Percentiles rank a stretch among this genome's conserved stretches.
phyloP scores from a whole-genome alignment of 2,329 filamentous ascomycete species.

The Colletotrichum sp. region DNA sequence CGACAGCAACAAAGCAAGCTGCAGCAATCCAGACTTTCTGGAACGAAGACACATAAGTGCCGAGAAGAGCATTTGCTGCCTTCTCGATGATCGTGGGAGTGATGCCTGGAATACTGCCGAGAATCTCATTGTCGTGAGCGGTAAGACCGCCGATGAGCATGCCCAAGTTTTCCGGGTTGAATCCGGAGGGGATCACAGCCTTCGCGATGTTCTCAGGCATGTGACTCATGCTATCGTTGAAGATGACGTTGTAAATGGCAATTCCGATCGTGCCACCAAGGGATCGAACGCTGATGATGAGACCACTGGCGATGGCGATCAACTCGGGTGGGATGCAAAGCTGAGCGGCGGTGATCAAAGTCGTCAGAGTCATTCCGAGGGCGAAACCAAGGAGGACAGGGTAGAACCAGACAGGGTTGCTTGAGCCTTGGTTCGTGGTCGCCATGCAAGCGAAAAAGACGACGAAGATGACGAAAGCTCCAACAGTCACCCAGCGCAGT shows the following conservation, averaged over 20 bases:
- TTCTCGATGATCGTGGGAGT: slow-evolving; percentile 32
- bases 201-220: slow-evolving; percentile 33
- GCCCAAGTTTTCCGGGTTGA: slow-evolving; percentile 25
- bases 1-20: slow-evolving; percentile 30
- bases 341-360: slow-evolving; percentile 41
- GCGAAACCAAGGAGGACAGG: slow-evolving; percentile 38
- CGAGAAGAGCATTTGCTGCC: slow-evolving; percentile 26
- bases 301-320: slow-evolving; percentile 40
- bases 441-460: slow-evolving; percentile 41
- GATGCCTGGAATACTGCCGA: slow-evolving; percentile 31
- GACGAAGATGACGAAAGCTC: slow-evolving; percentile 30
- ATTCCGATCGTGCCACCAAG: slow-evolving; percentile 42
- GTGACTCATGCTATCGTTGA: slow-evolving; percentile 31
- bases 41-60: slow-evolving; percentile 34
- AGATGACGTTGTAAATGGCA: slow-evolving; percentile 39
- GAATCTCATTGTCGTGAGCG: slow-evolving; percentile 27
- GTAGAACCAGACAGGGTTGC: slow-evolving; percentile 38
- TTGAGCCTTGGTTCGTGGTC: slow-evolving; percentile 28
- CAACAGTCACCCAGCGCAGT: slow-evolving; percentile 28
- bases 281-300: slow-evolving; percentile 41
- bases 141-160: slow-evolving; percentile 31
- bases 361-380: slow-evolving; percentile 38
- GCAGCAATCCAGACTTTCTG: slow-evolving; percentile 37
- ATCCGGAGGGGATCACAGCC: slow-evolving; percentile 33
- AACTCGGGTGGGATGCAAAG: slow-evolving; percentile 40